Conservation (phyloP, 352 stramenopile species). For the Phytophthora lateralis region DNA sequence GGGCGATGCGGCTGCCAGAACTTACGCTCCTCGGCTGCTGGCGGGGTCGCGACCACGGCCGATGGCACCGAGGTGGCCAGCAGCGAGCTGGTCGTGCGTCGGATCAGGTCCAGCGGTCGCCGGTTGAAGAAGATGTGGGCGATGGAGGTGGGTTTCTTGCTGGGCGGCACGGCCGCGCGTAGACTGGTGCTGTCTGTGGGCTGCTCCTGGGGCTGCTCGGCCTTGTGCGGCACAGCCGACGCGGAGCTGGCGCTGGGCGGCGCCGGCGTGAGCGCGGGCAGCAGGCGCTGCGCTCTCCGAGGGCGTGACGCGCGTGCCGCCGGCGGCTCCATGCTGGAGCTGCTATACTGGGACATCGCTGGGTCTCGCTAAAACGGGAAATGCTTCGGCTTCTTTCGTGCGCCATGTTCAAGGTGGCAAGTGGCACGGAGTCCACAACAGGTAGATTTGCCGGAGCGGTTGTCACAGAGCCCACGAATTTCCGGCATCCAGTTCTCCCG, state of each 20-base stretch:
- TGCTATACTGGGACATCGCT: conserved; percentile 19
- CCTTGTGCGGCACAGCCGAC: conserved; percentile 16
- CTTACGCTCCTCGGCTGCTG: conserved; percentile 24
- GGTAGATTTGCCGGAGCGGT: not conserved
- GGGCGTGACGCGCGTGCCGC: conserved; percentile 3
- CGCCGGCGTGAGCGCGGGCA: conserved; percentile 31
- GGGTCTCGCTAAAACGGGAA: conserved; percentile 19
- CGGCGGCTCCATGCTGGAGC: conserved; percentile 20
- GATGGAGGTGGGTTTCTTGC: conserved; percentile 39
- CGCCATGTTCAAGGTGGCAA: conserved; percentile 18
- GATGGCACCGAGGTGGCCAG: conserved; percentile 8
- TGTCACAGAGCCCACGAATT: conserved; percentile 23
- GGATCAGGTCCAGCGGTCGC: conserved; percentile 47
- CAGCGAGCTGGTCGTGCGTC: conserved; percentile 42
- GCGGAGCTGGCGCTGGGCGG: conserved; percentile 21
- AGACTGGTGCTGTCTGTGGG: conserved; percentile 11
- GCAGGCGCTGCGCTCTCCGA: conserved; percentile 21
- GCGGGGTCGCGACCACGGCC: conserved; percentile 2
- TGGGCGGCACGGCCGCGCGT: not conserved
- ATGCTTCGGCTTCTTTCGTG: conserved; percentile 13
- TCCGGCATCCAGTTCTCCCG: conserved; percentile 14
- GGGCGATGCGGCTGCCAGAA: conserved; percentile 28
- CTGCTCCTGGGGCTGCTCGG: conserved; percentile 17
- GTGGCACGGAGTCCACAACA: conserved; percentile 9
- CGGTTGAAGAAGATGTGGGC: conserved; percentile 57